Evolutionary conservation across 306 rosid genomes (phyloP), one percentile per base, ranked within the genome.

Genomic region (Cucumis melo): DNA sequence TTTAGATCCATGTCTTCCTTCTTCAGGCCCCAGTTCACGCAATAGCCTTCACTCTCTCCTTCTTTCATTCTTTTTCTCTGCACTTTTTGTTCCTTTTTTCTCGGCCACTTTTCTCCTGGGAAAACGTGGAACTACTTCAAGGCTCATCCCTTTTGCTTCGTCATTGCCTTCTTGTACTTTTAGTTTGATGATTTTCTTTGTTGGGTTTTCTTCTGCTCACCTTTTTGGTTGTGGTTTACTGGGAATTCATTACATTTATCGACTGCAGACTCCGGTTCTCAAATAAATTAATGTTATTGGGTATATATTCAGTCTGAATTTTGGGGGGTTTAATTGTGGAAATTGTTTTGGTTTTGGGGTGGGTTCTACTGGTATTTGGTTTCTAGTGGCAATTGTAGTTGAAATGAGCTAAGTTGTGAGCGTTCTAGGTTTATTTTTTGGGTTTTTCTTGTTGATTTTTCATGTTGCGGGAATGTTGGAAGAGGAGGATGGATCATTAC

Each of bases 1-100:
- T 27, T 27, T 89, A 91, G 98, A 93, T 93, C 97, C 96, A 84
- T 83, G 90, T 79, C 87, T n/a, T 81, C 67, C 51, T 23, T 87
- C 83, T 83, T 46, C 85, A 72, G 65, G 78, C 71, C 78, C 84
- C 81, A 29, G 82, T 78, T 79, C 77, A 51, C 21, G 80, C 77
- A 59, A 77, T 80, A 81, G 81, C 58, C 24, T 77, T 81, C 57
- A 21, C 60, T 71, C 75, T 27, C 32, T 27, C 32, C 2, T 2
- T 27, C 12, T 36, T 5, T 3, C 39, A 0, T 5, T 36, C 9
- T 34, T 5, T 23, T 27, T 27, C 3, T 50, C 41, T 27, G 59
- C 59, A 24, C 48, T 48, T 71, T 15, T 51, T 41, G 4, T 23
- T 23, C 20, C 12, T 21, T 70, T 70, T 70, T 70, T 5, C 74